Percentiles rank a stretch among this genome's conserved stretches.
Evolutionary conservation across 768 basidiomycete species (phyloP).

Genomic region (Naematelia aurantialba): DNA sequence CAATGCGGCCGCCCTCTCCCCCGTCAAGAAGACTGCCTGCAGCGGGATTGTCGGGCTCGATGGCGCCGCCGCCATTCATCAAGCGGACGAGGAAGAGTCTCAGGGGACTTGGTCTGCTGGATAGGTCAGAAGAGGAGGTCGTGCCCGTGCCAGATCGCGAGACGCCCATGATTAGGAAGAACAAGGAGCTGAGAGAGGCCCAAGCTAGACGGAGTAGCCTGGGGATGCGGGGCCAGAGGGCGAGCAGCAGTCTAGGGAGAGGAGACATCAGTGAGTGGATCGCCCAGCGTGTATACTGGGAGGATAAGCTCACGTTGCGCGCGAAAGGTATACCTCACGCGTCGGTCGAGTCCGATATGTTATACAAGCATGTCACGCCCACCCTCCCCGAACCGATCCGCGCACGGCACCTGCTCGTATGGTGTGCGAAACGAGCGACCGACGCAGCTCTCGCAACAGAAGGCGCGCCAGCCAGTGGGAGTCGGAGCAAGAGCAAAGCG

Average conservation of each 20-base stretch:
- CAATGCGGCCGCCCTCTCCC: conserved; percentile 29
- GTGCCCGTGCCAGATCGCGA: conserved; percentile 44
- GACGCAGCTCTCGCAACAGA: conserved; percentile 4
- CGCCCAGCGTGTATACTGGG: neutral
- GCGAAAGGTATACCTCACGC: conserved; percentile 39
- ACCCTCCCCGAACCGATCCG: conserved; percentile 44
- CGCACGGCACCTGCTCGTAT: conserved; percentile 42
- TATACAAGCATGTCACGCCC: conserved; percentile 44
- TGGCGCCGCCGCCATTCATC: conserved; percentile 32
- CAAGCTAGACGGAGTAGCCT: conserved; percentile 39
- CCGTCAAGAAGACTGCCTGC: conserved; percentile 7
- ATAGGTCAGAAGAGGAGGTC: conserved; percentile 29
- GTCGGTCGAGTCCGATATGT: conserved; percentile 31
- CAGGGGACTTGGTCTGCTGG: conserved; percentile 14
- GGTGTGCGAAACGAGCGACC: conserved; percentile 40
- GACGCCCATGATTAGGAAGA: conserved; percentile 46
- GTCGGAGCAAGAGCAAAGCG: conserved; percentile 18
- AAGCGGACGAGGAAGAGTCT: conserved; percentile 33
- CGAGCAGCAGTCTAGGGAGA: conserved; percentile 42
- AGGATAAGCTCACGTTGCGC: neutral
- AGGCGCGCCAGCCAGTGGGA: neutral
- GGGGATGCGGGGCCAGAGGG: conserved; percentile 40
- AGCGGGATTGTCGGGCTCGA: neutral
- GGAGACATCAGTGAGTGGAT: conserved; percentile 46
- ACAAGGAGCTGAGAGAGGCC: conserved; percentile 41